Base-by-base conservation (phyloP, 805 yeast genomes). In the Candida sithepensis region DNA sequence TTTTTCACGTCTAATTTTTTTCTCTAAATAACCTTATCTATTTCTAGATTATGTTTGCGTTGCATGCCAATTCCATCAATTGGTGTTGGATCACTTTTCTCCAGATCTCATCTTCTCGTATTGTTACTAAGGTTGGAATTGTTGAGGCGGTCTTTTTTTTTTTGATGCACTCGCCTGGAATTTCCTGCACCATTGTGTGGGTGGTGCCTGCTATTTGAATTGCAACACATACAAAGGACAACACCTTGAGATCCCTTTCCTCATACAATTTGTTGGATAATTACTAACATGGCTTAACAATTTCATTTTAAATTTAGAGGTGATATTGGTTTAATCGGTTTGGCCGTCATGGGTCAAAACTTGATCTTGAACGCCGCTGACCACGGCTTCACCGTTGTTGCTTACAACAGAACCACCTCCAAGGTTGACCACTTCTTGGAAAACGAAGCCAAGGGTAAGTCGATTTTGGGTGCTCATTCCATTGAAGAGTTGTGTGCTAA, bases 311-410 rank as follows among this genome's bases (percentile, higher is more conserved):
- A 39, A 37, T 40, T 19, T 34, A 82, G 88, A 69, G 94, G 92
- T 79, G 99, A 92, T 84, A 84, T 92, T 72, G 99, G 97, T 74
- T 88, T 92, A 71, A 91, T 94, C 68, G 99, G 99, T 71, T 82
- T 92, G 81, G 99, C 99, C 85, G 99, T 92, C 61, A 92, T 92
- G 99, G 99, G 99, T 74, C 96, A 88, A 80, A 92, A 92, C 82
- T 78, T 92, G 81, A 89, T 92, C 70, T 81, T 92, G 60, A 92
- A 92, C 74, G 96, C 95, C 66, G 99, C 99, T 61, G 99, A 92
- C 80, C 96, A 92, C 77, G 97, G 97, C 50, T 92, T 81, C 80
- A 89, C 96, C 58, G 98, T 94, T 64, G 96, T 89, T 66, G 97
- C 97, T 53, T 94, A 81, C 86, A 92, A 92, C 94, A 89, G 99